A percentile compares a stretch with the other conserved stretches of the same genome.
These are phyloP conservation scores for Hericium alpestre DNA, from an alignment of 768 basidiomycete species.

Conservation along the genomic window DNA sequence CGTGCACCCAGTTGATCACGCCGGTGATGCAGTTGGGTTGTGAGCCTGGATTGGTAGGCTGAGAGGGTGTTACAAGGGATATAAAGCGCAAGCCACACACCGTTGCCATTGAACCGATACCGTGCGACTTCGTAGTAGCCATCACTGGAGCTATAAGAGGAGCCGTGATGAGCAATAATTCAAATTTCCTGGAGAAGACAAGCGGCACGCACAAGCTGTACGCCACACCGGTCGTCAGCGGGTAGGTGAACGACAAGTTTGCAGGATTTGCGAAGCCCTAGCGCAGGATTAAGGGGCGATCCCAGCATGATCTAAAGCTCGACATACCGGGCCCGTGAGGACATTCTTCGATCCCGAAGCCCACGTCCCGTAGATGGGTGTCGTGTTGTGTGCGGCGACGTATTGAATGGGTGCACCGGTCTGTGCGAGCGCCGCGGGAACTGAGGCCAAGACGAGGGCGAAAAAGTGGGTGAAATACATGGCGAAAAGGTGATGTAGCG, in stretches of 20 bases:
- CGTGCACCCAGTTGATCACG: slow-evolving; percentile 84
- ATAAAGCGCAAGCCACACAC: slow-evolving; percentile 27
- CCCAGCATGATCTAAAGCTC: not conserved
- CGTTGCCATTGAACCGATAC: slow-evolving; percentile 84
- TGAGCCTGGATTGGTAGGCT: slow-evolving; percentile 37
- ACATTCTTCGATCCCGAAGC: slow-evolving; percentile 68
- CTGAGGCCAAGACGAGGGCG: slow-evolving; percentile 20
- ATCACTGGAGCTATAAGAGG: slow-evolving; percentile 44
- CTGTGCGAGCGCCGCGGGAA: slow-evolving; percentile 15
- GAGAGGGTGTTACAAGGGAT: not conserved
- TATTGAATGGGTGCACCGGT: slow-evolving; percentile 24
- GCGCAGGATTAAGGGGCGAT: not conserved
- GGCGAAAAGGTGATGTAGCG: slow-evolving; percentile 13
- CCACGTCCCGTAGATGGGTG: slow-evolving; percentile 76
- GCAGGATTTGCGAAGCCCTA: slow-evolving; percentile 81
- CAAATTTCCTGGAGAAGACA: not conserved
- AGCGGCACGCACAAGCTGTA: slow-evolving; percentile 72
- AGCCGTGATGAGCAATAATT: not conserved
- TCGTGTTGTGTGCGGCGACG: slow-evolving; percentile 50
- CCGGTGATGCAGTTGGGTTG: slow-evolving; percentile 85
- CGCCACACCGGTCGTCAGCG: slow-evolving; percentile 74
- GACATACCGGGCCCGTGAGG: slow-evolving; percentile 71
- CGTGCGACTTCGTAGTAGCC: slow-evolving; percentile 83
- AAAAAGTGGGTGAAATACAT: slow-evolving; percentile 15
- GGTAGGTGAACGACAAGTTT: slow-evolving; percentile 76